Conservation (phyloP, 208 protist genomes). For the Trypanosoma congolense region DNA sequence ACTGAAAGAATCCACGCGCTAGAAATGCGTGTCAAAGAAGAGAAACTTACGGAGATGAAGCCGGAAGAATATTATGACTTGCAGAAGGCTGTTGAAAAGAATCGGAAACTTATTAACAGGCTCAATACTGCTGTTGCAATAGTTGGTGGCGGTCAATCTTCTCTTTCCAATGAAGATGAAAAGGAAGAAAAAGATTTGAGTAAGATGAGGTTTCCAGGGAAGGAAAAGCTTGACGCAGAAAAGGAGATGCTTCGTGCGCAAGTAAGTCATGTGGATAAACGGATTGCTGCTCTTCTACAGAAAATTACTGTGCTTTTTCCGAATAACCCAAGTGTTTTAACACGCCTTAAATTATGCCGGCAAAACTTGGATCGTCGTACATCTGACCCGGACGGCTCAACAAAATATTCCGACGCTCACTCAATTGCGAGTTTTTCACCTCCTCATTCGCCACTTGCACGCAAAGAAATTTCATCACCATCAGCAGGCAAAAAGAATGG, state of each 20-base stretch:
- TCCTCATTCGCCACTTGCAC: too few relatives aligned
- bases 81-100: slow-evolving; percentile 21
- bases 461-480: too few relatives aligned
- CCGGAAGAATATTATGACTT: slow-evolving; percentile 54
- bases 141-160: not conserved
- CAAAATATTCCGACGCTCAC: not conserved
- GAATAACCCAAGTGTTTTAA: not conserved
- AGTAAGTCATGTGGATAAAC: slow-evolving; percentile 12
- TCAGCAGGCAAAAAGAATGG: too few relatives aligned
- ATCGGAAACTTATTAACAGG: slow-evolving; percentile 19
- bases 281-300: not conserved
- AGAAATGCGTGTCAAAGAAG: slow-evolving; percentile 26
- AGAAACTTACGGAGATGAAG: slow-evolving; percentile 29
- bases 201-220: slow-evolving; percentile 14
- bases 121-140: not conserved
- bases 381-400: not conserved
- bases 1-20: slow-evolving; percentile 36
- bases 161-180: not conserved
- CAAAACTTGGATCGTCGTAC: not conserved
- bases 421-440: too few relatives aligned
- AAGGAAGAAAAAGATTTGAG: not conserved
- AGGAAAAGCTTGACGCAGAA: slow-evolving; percentile 9
- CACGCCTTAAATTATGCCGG: not conserved
- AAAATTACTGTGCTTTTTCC: not conserved
- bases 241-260: slow-evolving; percentile 5